phyloP scores from a whole-genome alignment of 257 asterid genomes.

The Solanum pinnatisectum region DNA sequence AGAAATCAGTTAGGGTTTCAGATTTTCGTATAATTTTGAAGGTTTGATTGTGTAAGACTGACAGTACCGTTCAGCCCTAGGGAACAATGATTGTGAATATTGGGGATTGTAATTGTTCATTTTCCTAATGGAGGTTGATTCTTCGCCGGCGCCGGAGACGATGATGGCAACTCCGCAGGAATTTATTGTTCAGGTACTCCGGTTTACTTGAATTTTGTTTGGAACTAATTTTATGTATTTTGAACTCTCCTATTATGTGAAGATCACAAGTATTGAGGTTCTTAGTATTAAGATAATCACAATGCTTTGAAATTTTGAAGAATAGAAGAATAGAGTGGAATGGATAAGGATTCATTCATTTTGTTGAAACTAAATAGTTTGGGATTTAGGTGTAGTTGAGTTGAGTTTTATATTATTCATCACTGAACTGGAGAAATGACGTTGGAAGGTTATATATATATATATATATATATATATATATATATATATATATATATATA shows the following conservation, averaged over 20 bases:
- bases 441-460: background rate
- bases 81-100: background rate
- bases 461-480: background rate
- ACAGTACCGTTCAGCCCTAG: background rate
- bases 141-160: slow-evolving; percentile 13
- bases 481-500: background rate
- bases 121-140: slow-evolving; percentile 59
- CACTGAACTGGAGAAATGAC: background rate
- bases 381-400: background rate
- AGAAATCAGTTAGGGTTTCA: background rate
- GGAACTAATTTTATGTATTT: background rate
- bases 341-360: background rate
- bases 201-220: background rate
- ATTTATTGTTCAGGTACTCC: slow-evolving; percentile 46
- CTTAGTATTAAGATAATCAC: background rate
- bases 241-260: background rate
- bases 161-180: slow-evolving; percentile 22
- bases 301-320: background rate
- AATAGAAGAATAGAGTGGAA: background rate
- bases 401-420: background rate
- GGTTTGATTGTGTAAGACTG: background rate
- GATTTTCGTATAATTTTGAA: background rate
- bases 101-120: slow-evolving; percentile 17
- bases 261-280: background rate
- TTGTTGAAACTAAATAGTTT: background rate